Percentiles rank a stretch among this genome's conserved stretches.
These are phyloP conservation scores for Wickerhamomyces sp. DNA, from an alignment of 1,139 yeast genomes.

Conservation along the genomic window DNA sequence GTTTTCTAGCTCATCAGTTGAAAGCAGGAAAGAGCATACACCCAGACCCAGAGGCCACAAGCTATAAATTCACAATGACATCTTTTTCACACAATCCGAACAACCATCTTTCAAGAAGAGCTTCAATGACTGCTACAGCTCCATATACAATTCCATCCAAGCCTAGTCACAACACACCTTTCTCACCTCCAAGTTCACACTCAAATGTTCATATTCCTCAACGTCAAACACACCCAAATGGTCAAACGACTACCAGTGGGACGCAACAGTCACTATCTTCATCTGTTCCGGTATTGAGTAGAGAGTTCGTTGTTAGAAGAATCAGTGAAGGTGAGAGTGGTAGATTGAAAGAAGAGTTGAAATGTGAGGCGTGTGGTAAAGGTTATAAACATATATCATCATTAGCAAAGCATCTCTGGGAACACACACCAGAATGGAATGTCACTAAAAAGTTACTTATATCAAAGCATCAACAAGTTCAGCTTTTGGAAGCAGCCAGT, in stretches of 20 bases:
- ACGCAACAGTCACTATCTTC: slow-evolving; percentile 24
- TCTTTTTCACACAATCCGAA: slow-evolving; percentile 16
- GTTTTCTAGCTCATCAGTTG: neutral
- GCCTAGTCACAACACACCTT: slow-evolving; percentile 8
- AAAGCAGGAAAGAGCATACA: neutral
- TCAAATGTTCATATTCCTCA: slow-evolving; percentile 13
- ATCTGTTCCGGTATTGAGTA: slow-evolving; percentile 45
- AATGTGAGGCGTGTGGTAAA: slow-evolving; percentile 87
- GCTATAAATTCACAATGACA: slow-evolving; percentile 8
- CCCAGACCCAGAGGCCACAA: neutral
- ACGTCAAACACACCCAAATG: slow-evolving; percentile 7
- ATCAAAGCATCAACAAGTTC: slow-evolving; percentile 91
- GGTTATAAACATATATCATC: slow-evolving; percentile 85
- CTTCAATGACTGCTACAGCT: slow-evolving; percentile 21
- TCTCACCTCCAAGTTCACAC: slow-evolving; percentile 9
- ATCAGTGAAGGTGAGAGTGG: slow-evolving; percentile 87
- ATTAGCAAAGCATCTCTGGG: slow-evolving; percentile 74
- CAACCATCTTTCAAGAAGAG: slow-evolving; percentile 22
- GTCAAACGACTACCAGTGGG: slow-evolving; percentile 2
- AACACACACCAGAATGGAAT: slow-evolving; percentile 91
- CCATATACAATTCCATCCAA: slow-evolving; percentile 23
- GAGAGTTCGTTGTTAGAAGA: slow-evolving; percentile 77
- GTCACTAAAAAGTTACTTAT: slow-evolving; percentile 74
- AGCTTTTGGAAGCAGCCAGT: slow-evolving; percentile 81
- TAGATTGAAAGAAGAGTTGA: slow-evolving; percentile 72